Percentiles rank a stretch among this genome's conserved stretches.
Conservation (phyloP, 352 stramenopile species). For the Phytophthora europaea region DNA sequence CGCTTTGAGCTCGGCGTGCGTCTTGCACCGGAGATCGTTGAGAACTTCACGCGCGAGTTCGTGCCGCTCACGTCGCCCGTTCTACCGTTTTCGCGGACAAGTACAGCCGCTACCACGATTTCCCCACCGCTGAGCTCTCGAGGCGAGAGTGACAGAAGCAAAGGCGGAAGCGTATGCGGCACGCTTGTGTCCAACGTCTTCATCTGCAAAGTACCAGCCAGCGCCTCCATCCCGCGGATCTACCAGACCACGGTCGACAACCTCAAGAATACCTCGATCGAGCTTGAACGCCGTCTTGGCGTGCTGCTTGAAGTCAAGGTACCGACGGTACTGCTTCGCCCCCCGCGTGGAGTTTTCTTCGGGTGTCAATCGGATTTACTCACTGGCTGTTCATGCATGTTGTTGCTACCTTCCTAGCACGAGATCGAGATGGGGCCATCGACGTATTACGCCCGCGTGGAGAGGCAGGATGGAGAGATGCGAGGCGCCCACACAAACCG, state of each 20-base stretch:
- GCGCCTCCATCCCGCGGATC: constrained; percentile 41
- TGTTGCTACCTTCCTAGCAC: constrained; percentile 13
- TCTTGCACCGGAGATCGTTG: constrained; percentile 39
- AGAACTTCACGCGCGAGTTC: constrained; percentile 52
- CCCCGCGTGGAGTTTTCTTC: constrained; percentile 6
- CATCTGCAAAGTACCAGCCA: constrained; percentile 60
- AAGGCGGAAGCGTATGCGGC: constrained; percentile 19
- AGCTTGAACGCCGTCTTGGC: constrained; percentile 48
- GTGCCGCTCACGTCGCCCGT: constrained; percentile 38
- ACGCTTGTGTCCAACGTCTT: constrained; percentile 69
- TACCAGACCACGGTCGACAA: constrained; percentile 49
- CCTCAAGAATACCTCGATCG: constrained; percentile 39
- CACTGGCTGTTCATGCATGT: constrained; percentile 5
- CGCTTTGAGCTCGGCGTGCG: constrained; percentile 46
- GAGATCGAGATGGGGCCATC: constrained; percentile 41
- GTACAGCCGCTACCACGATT: constrained; percentile 36
- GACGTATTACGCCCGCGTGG: constrained; percentile 50
- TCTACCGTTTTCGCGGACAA: constrained; percentile 58
- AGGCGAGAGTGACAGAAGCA: constrained; percentile 21
- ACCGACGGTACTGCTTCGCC: constrained; percentile 35
- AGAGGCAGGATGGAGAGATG: constrained; percentile 56
- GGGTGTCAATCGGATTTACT: background rate
- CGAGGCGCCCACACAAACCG: constrained; percentile 43
- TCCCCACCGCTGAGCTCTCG: constrained; percentile 16
- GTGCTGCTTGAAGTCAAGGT: constrained; percentile 53